A percentile compares a stretch with the other conserved stretches of the same genome.
Evolutionary conservation across 345 rosid genomes (phyloP).

Genomic region (Citrus cavaleriei): DNA sequence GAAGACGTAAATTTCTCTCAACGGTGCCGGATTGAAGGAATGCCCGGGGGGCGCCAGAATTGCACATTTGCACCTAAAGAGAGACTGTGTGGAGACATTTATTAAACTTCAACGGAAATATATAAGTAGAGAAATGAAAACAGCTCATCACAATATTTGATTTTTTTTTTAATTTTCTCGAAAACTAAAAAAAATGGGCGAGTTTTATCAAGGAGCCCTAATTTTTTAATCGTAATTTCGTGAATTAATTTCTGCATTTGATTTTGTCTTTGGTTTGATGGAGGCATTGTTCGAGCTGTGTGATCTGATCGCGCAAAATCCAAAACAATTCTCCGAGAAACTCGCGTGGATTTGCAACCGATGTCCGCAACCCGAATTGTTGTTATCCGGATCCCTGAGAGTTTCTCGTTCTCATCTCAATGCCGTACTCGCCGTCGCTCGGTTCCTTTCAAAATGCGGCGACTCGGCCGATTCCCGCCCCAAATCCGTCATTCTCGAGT

Average conservation of each 20-base stretch:
- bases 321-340: slow-evolving; percentile 76
- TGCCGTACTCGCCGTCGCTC: slow-evolving; percentile 74
- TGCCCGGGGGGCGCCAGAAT: not conserved
- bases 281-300: slow-evolving; percentile 84
- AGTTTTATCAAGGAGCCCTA: not conserved
- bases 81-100: too few species aligned
- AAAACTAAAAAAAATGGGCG: not conserved
- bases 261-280: slow-evolving; percentile 34
- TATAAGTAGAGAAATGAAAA: not conserved
- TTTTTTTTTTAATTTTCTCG: not conserved
- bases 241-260: not conserved
- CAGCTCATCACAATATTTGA: not conserved
- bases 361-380: slow-evolving; percentile 73
- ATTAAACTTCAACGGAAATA: too few species aligned
- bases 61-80: not conserved
- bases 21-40: slow-evolving; percentile 1
- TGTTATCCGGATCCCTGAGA: slow-evolving; percentile 63
- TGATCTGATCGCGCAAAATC: slow-evolving; percentile 73
- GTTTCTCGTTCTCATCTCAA: slow-evolving; percentile 85
- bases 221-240: not conserved
- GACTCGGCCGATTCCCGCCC: slow-evolving; percentile 51
- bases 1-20: not conserved
- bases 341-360: slow-evolving; percentile 87
- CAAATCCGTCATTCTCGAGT: slow-evolving; percentile 56
- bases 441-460: slow-evolving; percentile 65